A percentile compares a stretch with the other conserved stretches of the same genome.
Evolutionary conservation across 2,329 filamentous ascomycete species (phyloP).

Genomic region (Alternaria rosae): DNA sequence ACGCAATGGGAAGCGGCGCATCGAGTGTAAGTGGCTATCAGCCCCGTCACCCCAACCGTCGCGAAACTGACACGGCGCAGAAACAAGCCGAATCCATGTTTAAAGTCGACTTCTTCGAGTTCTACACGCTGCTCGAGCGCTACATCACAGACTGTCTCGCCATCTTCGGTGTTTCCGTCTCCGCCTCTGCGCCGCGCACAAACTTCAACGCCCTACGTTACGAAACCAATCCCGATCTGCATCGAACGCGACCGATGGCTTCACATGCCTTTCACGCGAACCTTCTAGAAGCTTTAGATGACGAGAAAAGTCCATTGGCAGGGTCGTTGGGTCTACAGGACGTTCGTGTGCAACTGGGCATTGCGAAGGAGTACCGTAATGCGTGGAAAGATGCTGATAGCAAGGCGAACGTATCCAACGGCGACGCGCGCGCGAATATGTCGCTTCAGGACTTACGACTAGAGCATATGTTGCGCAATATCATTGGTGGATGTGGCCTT

Average conservation of each 20-base stretch:
- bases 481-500: constrained; percentile 67
- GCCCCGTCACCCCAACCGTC: neutral
- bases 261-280: constrained; percentile 73
- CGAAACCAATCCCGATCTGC: constrained; percentile 39
- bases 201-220: constrained; percentile 44
- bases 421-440: constrained; percentile 33
- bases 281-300: constrained; percentile 68
- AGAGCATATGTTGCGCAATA: constrained; percentile 63
- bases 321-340: constrained; percentile 62
- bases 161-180: constrained; percentile 66
- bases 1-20: constrained; percentile 21
- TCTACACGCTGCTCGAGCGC: constrained; percentile 75
- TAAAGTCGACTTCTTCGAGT: constrained; percentile 80
- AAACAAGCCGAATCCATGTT: constrained; percentile 64
- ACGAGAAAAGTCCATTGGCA: constrained; percentile 65
- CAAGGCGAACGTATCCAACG: constrained; percentile 26
- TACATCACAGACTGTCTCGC: constrained; percentile 72
- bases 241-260: constrained; percentile 28
- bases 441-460: constrained; percentile 69
- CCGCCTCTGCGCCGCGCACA: constrained; percentile 22
- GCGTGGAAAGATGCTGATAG: constrained; percentile 74
- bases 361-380: constrained; percentile 75
- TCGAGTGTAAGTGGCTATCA: constrained; percentile 26
- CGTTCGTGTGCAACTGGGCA: constrained; percentile 65
- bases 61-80: constrained; percentile 21